These are phyloP conservation scores for Talaromyces amestolkiae DNA, from an alignment of 2,329 filamentous ascomycete genomes.

Conservation along the genomic window DNA sequence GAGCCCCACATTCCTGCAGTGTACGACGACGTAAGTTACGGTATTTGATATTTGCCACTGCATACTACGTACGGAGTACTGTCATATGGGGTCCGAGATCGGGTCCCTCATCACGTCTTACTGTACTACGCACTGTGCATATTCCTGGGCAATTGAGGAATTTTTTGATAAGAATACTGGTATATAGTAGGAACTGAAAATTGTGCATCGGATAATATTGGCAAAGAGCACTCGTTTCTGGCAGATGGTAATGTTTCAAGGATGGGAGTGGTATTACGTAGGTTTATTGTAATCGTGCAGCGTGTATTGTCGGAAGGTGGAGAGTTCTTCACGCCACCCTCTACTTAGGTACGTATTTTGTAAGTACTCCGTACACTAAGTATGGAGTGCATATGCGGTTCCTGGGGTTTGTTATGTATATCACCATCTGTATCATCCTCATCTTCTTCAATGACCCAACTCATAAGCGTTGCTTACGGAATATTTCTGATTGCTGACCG, in stretches of 20 bases:
- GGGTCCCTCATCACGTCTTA: neutral
- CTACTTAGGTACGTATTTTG: neutral
- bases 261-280: neutral
- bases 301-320: neutral
- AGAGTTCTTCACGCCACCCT: neutral
- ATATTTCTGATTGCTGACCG: neutral
- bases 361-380: neutral
- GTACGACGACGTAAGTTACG: neutral
- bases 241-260: neutral
- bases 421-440: neutral
- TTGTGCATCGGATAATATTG: neutral
- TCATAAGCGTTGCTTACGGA: neutral
- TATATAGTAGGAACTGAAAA: no score
- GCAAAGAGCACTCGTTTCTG: neutral
- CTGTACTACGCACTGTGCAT: no score
- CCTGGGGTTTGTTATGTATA: neutral
- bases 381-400: neutral
- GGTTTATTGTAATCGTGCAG: neutral
- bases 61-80: neutral
- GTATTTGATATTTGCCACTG: neutral
- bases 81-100: neutral
- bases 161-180: neutral
- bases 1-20: neutral
- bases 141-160: no score
- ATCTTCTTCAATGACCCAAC: no score